Evolutionary conservation across 129 eudicot species (phyloP), one percentile per base, ranked within the genome.

Genomic region (Helichrysum umbraculigerum): DNA sequence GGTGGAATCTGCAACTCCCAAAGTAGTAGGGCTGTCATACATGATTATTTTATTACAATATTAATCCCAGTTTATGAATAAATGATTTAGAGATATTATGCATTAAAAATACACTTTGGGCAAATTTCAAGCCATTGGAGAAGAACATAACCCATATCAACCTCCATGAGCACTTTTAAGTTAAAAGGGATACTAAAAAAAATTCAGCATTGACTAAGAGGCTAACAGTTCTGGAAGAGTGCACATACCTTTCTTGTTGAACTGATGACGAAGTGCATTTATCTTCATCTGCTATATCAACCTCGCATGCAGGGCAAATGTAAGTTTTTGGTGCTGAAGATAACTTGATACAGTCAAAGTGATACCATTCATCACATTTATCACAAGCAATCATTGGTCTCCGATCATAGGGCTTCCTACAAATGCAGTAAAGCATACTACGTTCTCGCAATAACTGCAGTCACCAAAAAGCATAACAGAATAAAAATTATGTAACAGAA

Each of bases 281-380:
- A 66, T 70, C 73, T 34, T 81, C 92, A 8, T 80, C 78, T 25
- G 72, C 44, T 42, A 78, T 39, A 33, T 76, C 83, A 29, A 78
- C 81, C 70, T 79, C 71, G 34, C 99, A 95, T 19, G 99, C 99
- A 52, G 99, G 99, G 77, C 99, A 95, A n/a, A 89, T 71, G 79
- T 95, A 95, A 35, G 68, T 47, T 86, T 89, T 84, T 39, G 99
- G 99, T 1, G 90, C 76, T n/a, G 92, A 81, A 30, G 88, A 78
- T 75, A 95, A 76, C n/a, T 88, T 87, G 6, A 95, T 78, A 68
- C 97, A 95, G 61, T 91, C 96, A 81, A 95, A 95, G 77, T 95
- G 99, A 86, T 95, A 95, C 99, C 99, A 91, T 78, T 95, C 99
- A 56, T 95, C 96, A 81, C 99, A 94, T 70, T 84, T 68, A 84